Evolutionary conservation across 1,284 basidiomycete species (phyloP), one percentile per base, ranked within the genome.

Genomic region (Hemileia vastatrix): DNA sequence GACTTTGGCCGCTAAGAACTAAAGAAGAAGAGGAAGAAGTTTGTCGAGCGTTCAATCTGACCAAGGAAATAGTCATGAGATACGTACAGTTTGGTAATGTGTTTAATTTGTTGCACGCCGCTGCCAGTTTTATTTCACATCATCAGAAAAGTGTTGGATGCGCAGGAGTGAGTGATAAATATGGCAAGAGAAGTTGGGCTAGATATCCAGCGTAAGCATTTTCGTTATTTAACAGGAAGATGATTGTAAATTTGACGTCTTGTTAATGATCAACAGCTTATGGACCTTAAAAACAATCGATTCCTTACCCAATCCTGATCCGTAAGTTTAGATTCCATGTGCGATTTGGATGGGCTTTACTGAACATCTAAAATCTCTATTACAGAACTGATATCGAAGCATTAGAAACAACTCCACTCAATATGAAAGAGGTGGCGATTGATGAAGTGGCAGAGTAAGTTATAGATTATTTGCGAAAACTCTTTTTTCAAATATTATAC

Each of bases 1-100:
- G 90, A 78, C 82, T 93, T 23, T 93, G 90, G 90, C 90, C 90
- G 9, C 82, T 93, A 31, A 85, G 90, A 57, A 93, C 90, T 47
- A 93, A 94, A 80, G 90, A 93, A 74, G 90, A 93, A 77, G 91
- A 92, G 88, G 93, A 91, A 80, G 90, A 94, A 76, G 90, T 94
- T 52, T 94, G 90, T 75, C 91, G 90, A 2, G 90, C 90, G 8
- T 94, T 93, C 82, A 93, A 93, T 77, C 88, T 94, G 74, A 87
- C 87, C 80, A 93, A 93, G 78, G 90, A 92, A 72, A 82, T 90
- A 70, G 93, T 90, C 79, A 90, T 86, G 60, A 93, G 92, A 71
- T 94, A 94, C 74, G 88, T 94, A 44, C 90, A 93, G 77, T 94
- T 94, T 74, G 90, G 90, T 69, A 94, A 94, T 80, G 93, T 90